These are phyloP conservation scores for Fusarium albidum DNA, from an alignment of 2,329 filamentous ascomycete species.

Conservation along the genomic window DNA sequence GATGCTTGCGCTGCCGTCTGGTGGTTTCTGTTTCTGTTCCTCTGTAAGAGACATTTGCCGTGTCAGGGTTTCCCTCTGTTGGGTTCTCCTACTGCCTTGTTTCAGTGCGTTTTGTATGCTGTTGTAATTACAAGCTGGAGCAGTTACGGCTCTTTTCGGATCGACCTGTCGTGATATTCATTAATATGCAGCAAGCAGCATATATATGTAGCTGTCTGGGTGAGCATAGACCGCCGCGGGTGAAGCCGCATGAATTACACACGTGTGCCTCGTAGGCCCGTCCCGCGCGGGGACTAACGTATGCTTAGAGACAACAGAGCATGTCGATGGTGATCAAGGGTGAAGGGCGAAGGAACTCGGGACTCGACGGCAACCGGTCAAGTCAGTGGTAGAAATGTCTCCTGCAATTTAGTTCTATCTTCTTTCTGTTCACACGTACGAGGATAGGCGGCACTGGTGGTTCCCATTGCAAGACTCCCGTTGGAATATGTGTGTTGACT, in stretches of 20 bases:
- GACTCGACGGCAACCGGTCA: too few species aligned
- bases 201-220: constrained; percentile 1
- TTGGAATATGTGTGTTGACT: too few species aligned
- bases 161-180: neutral
- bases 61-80: constrained; percentile 4
- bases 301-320: too few species aligned
- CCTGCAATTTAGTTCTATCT: too few species aligned
- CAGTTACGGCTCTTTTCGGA: neutral
- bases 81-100: neutral
- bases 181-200: neutral
- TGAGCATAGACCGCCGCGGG: neutral
- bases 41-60: constrained; percentile 6
- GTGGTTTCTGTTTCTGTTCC: neutral
- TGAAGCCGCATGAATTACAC: constrained; percentile 4
- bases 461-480: too few species aligned
- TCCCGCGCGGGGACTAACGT: neutral
- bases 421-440: too few species aligned
- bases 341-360: too few species aligned
- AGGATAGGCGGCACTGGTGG: too few species aligned
- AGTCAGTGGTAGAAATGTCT: too few species aligned
- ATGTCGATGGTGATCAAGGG: too few species aligned
- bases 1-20: neutral
- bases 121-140: neutral
- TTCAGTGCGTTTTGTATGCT: constrained; percentile 2
- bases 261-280: constrained; percentile 1